phyloP scores from a whole-genome alignment of 495 filamentous ascomycete genomes.

The Gamarada debralockiae region DNA sequence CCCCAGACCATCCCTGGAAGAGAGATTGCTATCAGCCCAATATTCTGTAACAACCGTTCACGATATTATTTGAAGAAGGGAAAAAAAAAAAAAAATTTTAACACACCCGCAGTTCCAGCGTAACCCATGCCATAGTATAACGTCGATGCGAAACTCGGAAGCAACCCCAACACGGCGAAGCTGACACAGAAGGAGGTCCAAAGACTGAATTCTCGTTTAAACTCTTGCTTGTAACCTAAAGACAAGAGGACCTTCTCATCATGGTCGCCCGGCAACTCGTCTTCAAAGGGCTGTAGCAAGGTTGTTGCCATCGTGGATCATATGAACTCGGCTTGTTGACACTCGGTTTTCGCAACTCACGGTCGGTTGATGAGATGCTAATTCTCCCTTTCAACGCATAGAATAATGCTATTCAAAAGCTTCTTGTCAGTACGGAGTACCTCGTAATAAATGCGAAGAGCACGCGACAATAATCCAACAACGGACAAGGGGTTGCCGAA shows the following conservation, averaged over 20 bases:
- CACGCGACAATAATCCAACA: too few species aligned
- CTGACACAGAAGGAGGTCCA: constrained; percentile 75
- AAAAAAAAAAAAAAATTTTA: too few species aligned
- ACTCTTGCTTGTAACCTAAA: constrained; percentile 70
- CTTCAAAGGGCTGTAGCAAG: background rate
- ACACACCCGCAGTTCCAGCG: constrained; percentile 69
- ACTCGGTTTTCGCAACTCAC: too few species aligned
- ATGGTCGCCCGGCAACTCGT: constrained; percentile 3
- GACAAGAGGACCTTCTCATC: constrained; percentile 10
- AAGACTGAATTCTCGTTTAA: constrained; percentile 75
- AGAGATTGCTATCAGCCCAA: constrained; percentile 8
- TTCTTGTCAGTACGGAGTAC: too few species aligned
- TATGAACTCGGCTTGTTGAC: too few species aligned
- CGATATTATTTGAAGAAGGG: background rate
- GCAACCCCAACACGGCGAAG: constrained; percentile 67
- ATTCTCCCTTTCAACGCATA: too few species aligned
- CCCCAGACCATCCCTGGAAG: constrained; percentile 53
- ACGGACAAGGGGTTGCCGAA: too few species aligned
- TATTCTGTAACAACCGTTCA: background rate
- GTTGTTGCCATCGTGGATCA: constrained; percentile 10
- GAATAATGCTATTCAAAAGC: too few species aligned
- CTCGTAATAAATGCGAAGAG: too few species aligned
- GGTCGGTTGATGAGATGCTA: background rate
- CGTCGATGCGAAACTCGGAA: constrained; percentile 70
- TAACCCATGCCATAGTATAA: constrained; percentile 76